A percentile compares a stretch with the other conserved stretches of the same genome.
phyloP scores from a whole-genome alignment of 352 stramenopile species.

The Heterotrichella gracilis region DNA sequence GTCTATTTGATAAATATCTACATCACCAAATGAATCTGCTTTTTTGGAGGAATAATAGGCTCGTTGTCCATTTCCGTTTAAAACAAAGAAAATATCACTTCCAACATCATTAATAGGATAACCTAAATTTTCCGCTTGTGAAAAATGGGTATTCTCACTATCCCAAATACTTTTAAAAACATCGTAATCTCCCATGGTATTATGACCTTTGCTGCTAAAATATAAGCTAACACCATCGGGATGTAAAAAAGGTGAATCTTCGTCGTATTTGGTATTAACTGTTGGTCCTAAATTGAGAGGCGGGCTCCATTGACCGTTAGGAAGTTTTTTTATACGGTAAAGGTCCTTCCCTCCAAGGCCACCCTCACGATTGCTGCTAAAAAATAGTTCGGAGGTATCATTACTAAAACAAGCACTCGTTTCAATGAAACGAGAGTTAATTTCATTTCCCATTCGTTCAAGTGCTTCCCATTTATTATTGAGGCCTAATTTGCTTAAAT shows the following conservation, averaged over 20 bases:
- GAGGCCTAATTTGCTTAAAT: neutral
- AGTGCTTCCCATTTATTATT: neutral
- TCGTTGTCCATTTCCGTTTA: neutral
- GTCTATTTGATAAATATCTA: neutral
- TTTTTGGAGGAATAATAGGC: neutral
- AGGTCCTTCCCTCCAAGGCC: neutral
- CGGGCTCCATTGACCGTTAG: neutral
- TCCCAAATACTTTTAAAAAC: neutral
- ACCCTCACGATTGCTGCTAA: neutral
- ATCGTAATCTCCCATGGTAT: neutral
- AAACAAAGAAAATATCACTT: conserved; percentile 6
- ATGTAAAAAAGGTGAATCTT: neutral
- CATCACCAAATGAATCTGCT: neutral
- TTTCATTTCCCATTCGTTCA: neutral
- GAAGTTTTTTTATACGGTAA: neutral
- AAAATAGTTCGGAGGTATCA: neutral
- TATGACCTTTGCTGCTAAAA: neutral
- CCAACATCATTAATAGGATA: conserved; percentile 7
- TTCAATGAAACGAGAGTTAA: neutral
- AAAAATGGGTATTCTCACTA: neutral
- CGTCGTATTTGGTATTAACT: neutral
- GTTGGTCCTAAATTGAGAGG: neutral
- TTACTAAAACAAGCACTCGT: neutral
- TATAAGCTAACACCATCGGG: neutral
- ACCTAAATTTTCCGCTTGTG: neutral